Evolutionary conservation across 108 stramenopile species (phyloP).

Genomic region (Epithemia pelagica): DNA sequence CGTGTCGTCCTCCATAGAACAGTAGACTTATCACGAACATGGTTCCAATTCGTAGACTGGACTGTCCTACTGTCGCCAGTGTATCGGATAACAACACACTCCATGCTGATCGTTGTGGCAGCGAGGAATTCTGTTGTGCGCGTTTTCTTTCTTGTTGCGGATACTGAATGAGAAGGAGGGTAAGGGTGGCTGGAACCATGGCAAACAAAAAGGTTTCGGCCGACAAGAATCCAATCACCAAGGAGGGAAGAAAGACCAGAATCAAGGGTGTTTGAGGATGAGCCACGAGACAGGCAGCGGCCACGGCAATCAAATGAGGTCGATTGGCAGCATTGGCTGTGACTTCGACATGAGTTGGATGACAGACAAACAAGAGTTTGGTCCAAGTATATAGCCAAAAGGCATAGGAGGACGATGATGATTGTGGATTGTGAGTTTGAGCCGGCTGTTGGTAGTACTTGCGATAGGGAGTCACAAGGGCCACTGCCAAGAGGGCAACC

Average conservation of each 20-base stretch:
- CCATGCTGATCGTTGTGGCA: neutral
- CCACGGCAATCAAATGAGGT: constrained; percentile 63
- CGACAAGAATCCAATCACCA: constrained; percentile 47
- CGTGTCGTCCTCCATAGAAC: constrained; percentile 43
- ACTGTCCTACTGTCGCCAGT: neutral
- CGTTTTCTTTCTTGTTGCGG: neutral
- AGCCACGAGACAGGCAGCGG: constrained; percentile 27
- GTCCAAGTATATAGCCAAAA: constrained; percentile 22
- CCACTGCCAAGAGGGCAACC: constrained; percentile 39
- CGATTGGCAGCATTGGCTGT: constrained; percentile 85
- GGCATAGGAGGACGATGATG: neutral
- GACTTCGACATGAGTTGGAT: constrained; percentile 77
- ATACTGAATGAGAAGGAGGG: constrained; percentile 46
- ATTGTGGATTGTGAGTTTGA: neutral
- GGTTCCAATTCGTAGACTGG: constrained; percentile 37
- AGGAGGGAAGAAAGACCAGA: neutral
- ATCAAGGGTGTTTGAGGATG: constrained; percentile 18
- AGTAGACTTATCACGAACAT: constrained; percentile 22
- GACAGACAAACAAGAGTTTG: constrained; percentile 56
- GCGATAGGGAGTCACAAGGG: constrained; percentile 16
- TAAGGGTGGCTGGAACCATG: constrained; percentile 49
- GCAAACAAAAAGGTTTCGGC: constrained; percentile 73
- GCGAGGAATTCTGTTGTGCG: constrained; percentile 3
- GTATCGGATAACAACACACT: neutral
- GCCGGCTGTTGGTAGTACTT: constrained; percentile 13